Conservation (phyloP, 768 basidiomycete species). For the Termitomyces bulborhizus region DNA sequence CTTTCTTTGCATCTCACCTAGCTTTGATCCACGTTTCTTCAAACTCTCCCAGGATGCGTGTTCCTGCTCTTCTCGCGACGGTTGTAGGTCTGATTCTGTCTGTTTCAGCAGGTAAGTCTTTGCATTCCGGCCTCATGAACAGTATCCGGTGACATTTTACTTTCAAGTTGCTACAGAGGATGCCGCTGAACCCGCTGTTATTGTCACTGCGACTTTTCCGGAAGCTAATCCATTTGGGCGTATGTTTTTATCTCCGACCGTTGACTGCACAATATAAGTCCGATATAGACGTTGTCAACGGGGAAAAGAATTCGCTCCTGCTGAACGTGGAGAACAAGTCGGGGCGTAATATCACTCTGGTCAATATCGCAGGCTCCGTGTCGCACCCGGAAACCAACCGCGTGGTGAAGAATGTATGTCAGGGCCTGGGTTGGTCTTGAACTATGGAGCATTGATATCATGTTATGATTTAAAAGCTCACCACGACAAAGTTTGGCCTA, state of each 20-base stretch:
- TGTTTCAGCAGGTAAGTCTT: slow-evolving; percentile 15
- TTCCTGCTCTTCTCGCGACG: slow-evolving; percentile 9
- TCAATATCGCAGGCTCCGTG: slow-evolving; percentile 61
- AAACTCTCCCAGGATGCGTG: slow-evolving; percentile 14
- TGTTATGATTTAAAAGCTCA: slow-evolving; percentile 39
- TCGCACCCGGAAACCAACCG: slow-evolving; percentile 55
- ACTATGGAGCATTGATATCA: neutral
- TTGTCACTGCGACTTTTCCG: slow-evolving; percentile 51
- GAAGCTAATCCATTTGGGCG: slow-evolving; percentile 74
- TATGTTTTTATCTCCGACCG: slow-evolving; percentile 30
- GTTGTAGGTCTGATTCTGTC: slow-evolving; percentile 11
- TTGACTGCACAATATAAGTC: slow-evolving; percentile 12
- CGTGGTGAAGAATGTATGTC: slow-evolving; percentile 66
- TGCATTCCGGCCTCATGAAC: slow-evolving; percentile 2
- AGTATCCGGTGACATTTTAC: neutral
- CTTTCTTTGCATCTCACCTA: neutral
- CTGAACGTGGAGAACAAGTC: slow-evolving; percentile 74
- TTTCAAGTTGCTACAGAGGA: slow-evolving; percentile 22
- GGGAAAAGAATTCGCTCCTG: slow-evolving; percentile 65
- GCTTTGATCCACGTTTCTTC: neutral
- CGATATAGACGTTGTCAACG: slow-evolving; percentile 72
- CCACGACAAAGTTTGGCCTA: slow-evolving; percentile 45
- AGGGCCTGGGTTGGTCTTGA: neutral
- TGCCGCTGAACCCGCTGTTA: slow-evolving; percentile 46
- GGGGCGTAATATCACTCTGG: slow-evolving; percentile 61